Base-by-base conservation (phyloP, 2,329 filamentous ascomycete genomes). In the Ophiostoma australiae region DNA sequence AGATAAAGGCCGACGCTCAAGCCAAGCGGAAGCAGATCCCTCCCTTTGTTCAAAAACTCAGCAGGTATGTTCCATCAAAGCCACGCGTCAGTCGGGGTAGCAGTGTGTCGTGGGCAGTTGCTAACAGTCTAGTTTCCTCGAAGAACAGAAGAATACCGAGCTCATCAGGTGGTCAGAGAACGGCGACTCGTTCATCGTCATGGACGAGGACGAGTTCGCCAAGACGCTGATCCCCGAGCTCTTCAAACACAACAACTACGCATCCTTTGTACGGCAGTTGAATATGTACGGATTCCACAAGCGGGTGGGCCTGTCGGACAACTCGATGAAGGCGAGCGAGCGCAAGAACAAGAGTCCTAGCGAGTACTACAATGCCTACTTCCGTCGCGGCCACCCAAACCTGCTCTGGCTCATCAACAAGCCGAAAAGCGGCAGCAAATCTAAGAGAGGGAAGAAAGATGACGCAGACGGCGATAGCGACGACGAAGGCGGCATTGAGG, bases 281-380 rank as follows among this genome's bases (percentile, higher is more conserved):
- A 97, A 97, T 80, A 97, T 97, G 84, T 97, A 97, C 79, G 94
- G 97, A 73, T 99, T 99, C 77, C 95, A 99, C 84, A 99, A 99
- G 83, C 90, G 92, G 61, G 92, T 95, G 4, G 92, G 92, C 4
- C 85, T 99, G 23, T 97, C 94, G 4, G 95, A 99, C 80, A 97
- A 97, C 78, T 97, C 94, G 0, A 96, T 99, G 91, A 91, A 95
- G 75, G 94, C 96, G 6, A 97, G 94, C 78, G 95, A 98, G 81
- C 90, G 94, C 73, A 97, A 97, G 79, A 94, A 94, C 78, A 99
- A 99, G 82, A 97, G 93, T 72, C 95, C 95, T 0, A 98, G 94
- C 85, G 95, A 98, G 84, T 99, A 99, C 79, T 94, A 92, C 75
- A 97, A 99, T 79, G 93, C 93, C 11, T 99, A 94, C 81, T 99